Evolutionary conservation across 2,329 filamentous ascomycete genomes (phyloP).

Genomic region (Hypoxylon rubiginosum): DNA sequence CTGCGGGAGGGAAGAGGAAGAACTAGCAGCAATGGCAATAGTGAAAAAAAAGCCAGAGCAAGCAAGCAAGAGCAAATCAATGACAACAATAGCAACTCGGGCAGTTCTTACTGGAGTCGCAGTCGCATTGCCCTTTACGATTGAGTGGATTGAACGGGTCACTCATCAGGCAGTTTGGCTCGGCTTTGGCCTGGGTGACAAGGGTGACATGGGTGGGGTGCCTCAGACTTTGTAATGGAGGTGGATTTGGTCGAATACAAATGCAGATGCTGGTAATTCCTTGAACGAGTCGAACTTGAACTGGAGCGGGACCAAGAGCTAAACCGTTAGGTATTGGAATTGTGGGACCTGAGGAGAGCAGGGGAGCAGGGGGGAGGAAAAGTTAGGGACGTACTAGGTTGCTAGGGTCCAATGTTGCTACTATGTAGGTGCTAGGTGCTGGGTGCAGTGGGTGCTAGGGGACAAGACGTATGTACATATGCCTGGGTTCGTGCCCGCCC

Average conservation of each 20-base stretch:
- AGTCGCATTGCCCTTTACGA: conserved; percentile 40
- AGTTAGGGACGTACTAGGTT: neutral
- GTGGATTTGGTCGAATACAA: conserved; percentile 21
- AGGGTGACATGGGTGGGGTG: conserved; percentile 44
- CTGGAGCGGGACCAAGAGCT: conserved; percentile 17
- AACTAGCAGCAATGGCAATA: conserved; percentile 3
- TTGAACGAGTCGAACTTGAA: conserved; percentile 20
- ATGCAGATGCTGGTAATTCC: conserved; percentile 43
- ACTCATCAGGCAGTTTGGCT: conserved; percentile 44
- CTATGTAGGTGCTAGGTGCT: too few relatives aligned
- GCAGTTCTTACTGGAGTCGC: conserved; percentile 40
- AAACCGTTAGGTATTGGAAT: neutral
- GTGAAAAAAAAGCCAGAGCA: neutral
- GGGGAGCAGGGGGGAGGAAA: too few relatives aligned
- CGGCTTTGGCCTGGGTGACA: conserved; percentile 42
- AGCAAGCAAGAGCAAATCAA: conserved; percentile 22
- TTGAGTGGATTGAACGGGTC: conserved; percentile 40
- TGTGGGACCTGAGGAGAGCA: neutral
- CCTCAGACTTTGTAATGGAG: conserved; percentile 41
- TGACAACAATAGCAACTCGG: conserved; percentile 40
- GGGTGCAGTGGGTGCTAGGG: too few relatives aligned
- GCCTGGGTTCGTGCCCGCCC: too few relatives aligned
- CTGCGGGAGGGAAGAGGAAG: conserved; percentile 19
- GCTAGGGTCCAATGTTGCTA: neutral
- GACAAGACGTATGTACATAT: too few relatives aligned